phyloP scores from a whole-genome alignment of 768 basidiomycete genomes.

The Leccinum disarticulatum region DNA sequence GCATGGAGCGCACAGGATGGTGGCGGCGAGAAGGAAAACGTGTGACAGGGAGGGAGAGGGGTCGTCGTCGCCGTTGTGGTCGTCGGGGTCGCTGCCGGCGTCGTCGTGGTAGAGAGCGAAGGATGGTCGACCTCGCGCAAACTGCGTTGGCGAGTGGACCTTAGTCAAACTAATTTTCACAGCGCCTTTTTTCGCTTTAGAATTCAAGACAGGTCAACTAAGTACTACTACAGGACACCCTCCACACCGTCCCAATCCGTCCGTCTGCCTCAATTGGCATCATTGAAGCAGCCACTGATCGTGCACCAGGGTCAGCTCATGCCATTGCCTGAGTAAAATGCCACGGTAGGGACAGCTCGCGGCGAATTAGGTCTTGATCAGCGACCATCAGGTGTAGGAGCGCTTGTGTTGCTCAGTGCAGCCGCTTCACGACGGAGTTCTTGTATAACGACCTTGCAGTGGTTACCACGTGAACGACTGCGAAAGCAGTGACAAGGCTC shows the following conservation, averaged over 20 bases:
- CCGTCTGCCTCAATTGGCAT: slow-evolving; percentile 9
- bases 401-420: slow-evolving; percentile 32
- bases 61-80: slow-evolving; percentile 9
- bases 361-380: slow-evolving; percentile 8
- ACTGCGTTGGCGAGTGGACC: slow-evolving; percentile 2
- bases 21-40: slow-evolving; percentile 8
- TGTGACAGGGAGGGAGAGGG: slow-evolving; percentile 12
- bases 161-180: slow-evolving; percentile 15
- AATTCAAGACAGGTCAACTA: slow-evolving; percentile 7
- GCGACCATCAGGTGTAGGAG: slow-evolving; percentile 25
- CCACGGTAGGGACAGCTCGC: neutral
- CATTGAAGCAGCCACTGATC: slow-evolving; percentile 13
- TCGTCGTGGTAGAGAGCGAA: slow-evolving; percentile 5
- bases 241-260: slow-evolving; percentile 23
- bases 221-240: slow-evolving; percentile 17
- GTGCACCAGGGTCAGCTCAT: neutral
- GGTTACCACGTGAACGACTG: slow-evolving; percentile 7
- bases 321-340: slow-evolving; percentile 1
- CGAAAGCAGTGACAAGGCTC: neutral
- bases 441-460: slow-evolving; percentile 72
- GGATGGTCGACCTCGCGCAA: neutral
- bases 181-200: neutral
- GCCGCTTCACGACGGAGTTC: slow-evolving; percentile 75
- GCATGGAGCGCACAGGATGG: slow-evolving; percentile 38
- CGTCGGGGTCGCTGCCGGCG: slow-evolving; percentile 10